Base-by-base conservation (phyloP, 257 asterid species). In the Solanum chmielewskii region DNA sequence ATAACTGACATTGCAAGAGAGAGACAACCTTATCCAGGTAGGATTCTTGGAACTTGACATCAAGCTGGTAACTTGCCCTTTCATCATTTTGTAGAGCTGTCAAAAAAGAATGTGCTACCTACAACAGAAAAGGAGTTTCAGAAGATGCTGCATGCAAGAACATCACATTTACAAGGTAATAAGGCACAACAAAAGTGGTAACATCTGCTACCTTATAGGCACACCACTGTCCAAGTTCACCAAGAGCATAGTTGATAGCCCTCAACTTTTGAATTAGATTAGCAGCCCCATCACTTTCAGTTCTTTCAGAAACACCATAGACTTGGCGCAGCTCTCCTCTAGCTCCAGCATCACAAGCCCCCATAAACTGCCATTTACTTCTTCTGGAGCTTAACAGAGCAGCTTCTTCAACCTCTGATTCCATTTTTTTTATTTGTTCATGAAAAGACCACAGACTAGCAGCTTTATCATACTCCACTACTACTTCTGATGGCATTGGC, bases 301-400 rank as follows among this genome's bases (percentile, higher is more conserved):
- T 96, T 87, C 99, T 94, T 91, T 97, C 99, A 89, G 99, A 96
- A 71, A 97, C 98, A 90, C 99, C 99, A 91, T 97, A 97, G 52
- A 96, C 97, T 89, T 95, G 99, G 76, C 98, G 97, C 86, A 96
- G 87, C 93, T 93, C 99, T 81, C 93, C 99, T 94, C 94, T 97
- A 75, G 95, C 94, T 78, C 99, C 99, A 91, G 99, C 99, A 94
- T 97, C 99, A 89, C 99, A 92, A 71, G 99, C 99, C 84, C 99
- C 99, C 99, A 97, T 95, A 89, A 95, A 97, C 80, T 97, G 99
- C 99, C 99, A 97, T 91, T 97, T 97, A 89, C 99, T 97, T 93
- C 93, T 95, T 90, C 98, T 91, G 89, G 96, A 93, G 92, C 99
- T 97, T 89, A 96, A 92, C 85, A 95, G 96, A 81, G 99, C 98